Evolutionary conservation across 768 basidiomycete genomes (phyloP), one percentile per base, ranked within the genome.

Genomic region (Albatrellus ellisii): DNA sequence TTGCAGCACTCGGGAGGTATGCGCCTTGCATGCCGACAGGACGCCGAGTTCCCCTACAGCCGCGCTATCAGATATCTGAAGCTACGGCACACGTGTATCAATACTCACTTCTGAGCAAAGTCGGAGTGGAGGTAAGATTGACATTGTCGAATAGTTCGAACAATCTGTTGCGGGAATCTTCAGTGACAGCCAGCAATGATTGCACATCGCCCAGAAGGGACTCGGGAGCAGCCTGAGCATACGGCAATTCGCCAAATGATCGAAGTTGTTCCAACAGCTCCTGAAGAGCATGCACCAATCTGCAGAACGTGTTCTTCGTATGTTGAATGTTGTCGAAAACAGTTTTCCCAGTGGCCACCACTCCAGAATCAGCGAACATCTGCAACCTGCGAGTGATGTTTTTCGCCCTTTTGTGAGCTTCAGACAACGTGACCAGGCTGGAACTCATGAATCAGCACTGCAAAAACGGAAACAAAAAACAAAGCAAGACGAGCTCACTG

Each of bases 401-500:
- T n/a, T 47, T 37, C 4, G 52, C 35, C 14, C 35, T 36, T 1
- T 36, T 20, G 34, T 41, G 46, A 4, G 40, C 24, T 10, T 31
- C 37, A 2, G 36, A 27, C 2, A 41, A 38, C 4, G 44, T 38
- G 11, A 38, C 45, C 18, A 47, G 36, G 20, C 51, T 52, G 22
- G 4, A 39, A 36, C 20, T 9, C 17, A 24, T 12, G 22, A 9
- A 20, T 42, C 26, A 21, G 27, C n/a, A 3, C 21, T 35, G 6
- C 36, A 5, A 10, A 12, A 18, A 36, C 12, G 6, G 24, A 36
- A 22, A 3, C 24, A 25, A 14, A 12, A 12, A 24, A n/a, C 6
- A 26, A 20, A 4, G 44, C n/a, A 18, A 21, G 17, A 64, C n/a
- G n/a, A n/a, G n/a, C 78, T 59, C 57, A 91, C 91, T 70, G 59